A percentile compares a stretch with the other conserved stretches of the same genome.
phyloP scores from a whole-genome alignment of 441 rosid species.

The Adansonia grandidieri region DNA sequence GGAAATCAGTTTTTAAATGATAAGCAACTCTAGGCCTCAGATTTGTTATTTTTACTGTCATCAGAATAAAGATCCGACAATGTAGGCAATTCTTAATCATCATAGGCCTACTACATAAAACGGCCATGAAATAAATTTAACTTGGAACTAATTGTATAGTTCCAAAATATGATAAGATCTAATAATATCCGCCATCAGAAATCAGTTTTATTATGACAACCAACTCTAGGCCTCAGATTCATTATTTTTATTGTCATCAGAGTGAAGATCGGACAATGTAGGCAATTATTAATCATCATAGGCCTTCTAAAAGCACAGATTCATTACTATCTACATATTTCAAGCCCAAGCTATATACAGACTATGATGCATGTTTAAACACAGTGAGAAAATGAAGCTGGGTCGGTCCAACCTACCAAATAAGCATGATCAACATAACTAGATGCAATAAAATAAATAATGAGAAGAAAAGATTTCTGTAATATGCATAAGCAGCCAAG shows the following conservation, averaged over 20 bases:
- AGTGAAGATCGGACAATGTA: slow-evolving; percentile 26
- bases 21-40: neutral
- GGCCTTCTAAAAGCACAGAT: neutral
- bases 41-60: slow-evolving; percentile 5
- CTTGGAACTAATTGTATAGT: neutral
- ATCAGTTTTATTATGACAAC: neutral
- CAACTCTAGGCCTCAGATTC: neutral
- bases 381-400: neutral
- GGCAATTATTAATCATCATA: slow-evolving; percentile 27
- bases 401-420: neutral
- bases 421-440: neutral
- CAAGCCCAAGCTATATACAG: neutral
- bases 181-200: neutral
- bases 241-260: slow-evolving; percentile 2
- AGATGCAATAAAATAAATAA: neutral
- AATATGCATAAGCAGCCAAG: neutral
- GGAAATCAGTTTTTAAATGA: neutral
- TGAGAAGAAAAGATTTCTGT: neutral
- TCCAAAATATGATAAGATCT: neutral
- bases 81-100: slow-evolving; percentile 9
- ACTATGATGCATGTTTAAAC: neutral
- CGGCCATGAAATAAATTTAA: neutral
- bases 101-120: slow-evolving; percentile 13
- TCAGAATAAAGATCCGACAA: slow-evolving; percentile 17
- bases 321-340: neutral